Evolutionary conservation across 1,284 basidiomycete genomes (phyloP).

Genomic region (Gomphus bonarii): DNA sequence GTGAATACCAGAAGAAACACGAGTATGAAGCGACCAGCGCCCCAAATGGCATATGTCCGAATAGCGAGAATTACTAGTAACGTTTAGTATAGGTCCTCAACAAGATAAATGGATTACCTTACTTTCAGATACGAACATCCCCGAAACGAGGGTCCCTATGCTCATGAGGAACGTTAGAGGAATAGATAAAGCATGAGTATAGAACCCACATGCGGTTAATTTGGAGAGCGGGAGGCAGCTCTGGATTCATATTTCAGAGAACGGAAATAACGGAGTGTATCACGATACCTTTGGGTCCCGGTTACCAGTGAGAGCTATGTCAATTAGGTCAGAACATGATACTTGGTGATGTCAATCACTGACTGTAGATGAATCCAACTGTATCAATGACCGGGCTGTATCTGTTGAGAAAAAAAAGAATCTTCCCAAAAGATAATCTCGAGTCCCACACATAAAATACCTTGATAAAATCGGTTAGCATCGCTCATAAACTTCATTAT

Average conservation of each 20-base stretch:
- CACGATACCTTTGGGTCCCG: background rate
- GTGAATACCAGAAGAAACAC: slow-evolving; percentile 13
- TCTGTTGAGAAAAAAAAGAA: background rate
- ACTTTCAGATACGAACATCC: slow-evolving; percentile 6
- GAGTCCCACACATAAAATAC: background rate
- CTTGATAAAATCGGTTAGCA: background rate
- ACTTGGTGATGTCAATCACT: background rate
- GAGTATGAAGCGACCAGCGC: slow-evolving; percentile 24
- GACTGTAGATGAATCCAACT: background rate
- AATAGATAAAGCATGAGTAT: background rate
- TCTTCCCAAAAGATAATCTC: background rate
- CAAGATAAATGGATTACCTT: too few relatives aligned
- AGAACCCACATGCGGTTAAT: background rate
- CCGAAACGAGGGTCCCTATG: background rate
- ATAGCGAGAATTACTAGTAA: slow-evolving; percentile 26
- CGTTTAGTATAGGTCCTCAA: background rate
- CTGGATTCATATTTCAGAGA: background rate
- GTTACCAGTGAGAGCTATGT: background rate
- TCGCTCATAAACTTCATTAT: background rate
- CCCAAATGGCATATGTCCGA: slow-evolving; percentile 35
- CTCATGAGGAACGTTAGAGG: background rate
- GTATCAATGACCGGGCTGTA: background rate
- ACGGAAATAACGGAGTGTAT: background rate
- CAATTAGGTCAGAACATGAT: background rate
- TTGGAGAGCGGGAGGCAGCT: background rate